Conservation (phyloP, 2,329 filamentous ascomycete species). For the Macrophomina tecta region DNA sequence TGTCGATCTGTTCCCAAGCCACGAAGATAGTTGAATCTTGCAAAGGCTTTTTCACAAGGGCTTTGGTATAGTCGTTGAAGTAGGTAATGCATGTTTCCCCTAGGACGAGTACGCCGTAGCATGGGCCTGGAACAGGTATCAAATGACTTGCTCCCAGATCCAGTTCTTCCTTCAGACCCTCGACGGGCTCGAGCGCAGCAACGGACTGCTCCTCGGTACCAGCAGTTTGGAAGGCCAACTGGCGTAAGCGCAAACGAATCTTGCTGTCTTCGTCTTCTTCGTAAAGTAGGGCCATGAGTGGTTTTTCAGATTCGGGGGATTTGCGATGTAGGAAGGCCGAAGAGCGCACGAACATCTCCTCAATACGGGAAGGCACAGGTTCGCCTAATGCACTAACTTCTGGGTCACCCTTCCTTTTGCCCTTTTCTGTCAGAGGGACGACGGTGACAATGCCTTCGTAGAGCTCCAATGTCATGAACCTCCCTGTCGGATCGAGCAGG, state of each 20-base stretch:
- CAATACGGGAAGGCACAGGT: conserved; percentile 66
- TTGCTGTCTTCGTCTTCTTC: conserved; percentile 64
- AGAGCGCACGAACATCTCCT: conserved; percentile 70
- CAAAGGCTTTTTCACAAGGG: conserved; percentile 68
- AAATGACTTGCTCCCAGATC: conserved; percentile 67
- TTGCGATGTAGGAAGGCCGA: conserved; percentile 68
- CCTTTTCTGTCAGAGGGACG: conserved; percentile 63
- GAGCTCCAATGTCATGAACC: conserved; percentile 70
- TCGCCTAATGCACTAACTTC: conserved; percentile 65
- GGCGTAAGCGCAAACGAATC: conserved; percentile 61
- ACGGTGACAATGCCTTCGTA: conserved; percentile 73
- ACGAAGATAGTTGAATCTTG: conserved; percentile 83
- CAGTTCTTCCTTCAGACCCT: conserved; percentile 59
- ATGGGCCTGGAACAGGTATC: conserved; percentile 65
- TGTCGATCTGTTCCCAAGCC: conserved; percentile 87
- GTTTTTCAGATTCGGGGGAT: conserved; percentile 53
- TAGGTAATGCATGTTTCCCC: conserved; percentile 78
- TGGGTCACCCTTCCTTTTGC: conserved; percentile 57
- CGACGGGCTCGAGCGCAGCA: conserved; percentile 60
- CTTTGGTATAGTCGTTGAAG: conserved; percentile 76
- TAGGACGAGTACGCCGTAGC: conserved; percentile 56
- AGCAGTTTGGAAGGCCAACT: conserved; percentile 57
- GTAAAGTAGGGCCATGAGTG: conserved; percentile 69
- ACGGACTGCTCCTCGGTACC: conserved; percentile 53
- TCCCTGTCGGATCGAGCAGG: conserved; percentile 79